Evolutionary conservation across 805 yeast genomes (phyloP).

Genomic region (Yarrowia bubula): DNA sequence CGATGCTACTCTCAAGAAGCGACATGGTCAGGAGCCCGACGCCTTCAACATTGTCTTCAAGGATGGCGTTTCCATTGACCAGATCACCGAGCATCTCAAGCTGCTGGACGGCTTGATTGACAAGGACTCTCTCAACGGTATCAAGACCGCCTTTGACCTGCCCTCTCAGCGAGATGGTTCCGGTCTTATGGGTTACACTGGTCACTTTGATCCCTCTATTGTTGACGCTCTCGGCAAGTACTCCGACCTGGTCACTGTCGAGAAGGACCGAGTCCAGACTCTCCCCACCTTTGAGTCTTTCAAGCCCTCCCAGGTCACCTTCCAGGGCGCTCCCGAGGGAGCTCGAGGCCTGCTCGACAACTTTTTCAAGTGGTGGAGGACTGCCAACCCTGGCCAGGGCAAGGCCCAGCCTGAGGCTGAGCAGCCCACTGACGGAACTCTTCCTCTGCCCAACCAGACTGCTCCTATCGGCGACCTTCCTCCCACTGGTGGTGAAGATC

Average conservation of each 20-base stretch:
- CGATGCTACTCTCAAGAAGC: neutral
- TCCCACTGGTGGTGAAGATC: neutral
- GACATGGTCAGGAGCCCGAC: constrained; percentile 18
- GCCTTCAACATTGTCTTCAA: constrained; percentile 14
- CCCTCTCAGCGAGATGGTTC: constrained; percentile 19
- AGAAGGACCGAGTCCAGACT: neutral
- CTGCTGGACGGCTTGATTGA: constrained; percentile 19
- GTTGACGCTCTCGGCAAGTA: neutral
- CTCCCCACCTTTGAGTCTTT: neutral
- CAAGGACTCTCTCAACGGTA: constrained; percentile 9
- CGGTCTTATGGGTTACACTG: constrained; percentile 15
- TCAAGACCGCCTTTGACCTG: constrained; percentile 16
- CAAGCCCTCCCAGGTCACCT: neutral
- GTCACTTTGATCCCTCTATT: neutral
- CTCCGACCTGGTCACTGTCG: constrained; percentile 5
- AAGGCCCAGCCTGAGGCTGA: neutral
- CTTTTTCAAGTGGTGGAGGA: constrained; percentile 1
- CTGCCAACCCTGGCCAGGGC: neutral
- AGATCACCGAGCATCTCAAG: constrained; percentile 13
- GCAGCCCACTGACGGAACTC: neutral
- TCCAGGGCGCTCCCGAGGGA: neutral
- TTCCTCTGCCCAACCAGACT: neutral
- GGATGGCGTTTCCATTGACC: constrained; percentile 18
- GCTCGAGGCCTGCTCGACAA: neutral
- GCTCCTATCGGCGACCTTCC: neutral